These are phyloP conservation scores for Pisolithus orientalis DNA, from an alignment of 768 basidiomycete species.

Conservation along the genomic window DNA sequence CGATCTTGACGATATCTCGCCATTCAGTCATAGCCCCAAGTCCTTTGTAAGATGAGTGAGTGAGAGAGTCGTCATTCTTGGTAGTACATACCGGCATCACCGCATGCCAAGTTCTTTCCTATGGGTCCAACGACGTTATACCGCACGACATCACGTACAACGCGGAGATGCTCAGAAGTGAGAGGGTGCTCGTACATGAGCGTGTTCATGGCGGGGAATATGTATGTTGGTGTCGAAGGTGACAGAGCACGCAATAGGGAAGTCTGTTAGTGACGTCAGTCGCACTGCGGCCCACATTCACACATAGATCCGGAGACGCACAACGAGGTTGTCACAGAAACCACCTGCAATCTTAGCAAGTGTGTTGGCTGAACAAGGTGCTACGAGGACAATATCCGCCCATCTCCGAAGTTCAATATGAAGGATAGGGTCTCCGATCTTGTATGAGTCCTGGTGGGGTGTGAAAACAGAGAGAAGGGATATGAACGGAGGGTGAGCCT, in stretches of 20 bases:
- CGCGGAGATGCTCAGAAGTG: constrained; percentile 74
- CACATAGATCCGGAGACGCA: constrained; percentile 20
- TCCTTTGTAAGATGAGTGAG: constrained; percentile 38
- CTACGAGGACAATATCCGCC: constrained; percentile 94
- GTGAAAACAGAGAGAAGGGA: not conserved
- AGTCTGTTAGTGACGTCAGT: constrained; percentile 36
- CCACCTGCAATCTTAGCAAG: constrained; percentile 90
- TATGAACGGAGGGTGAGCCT: constrained; percentile 21
- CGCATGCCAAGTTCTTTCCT: constrained; percentile 84
- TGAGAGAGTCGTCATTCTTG: not conserved
- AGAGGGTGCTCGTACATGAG: constrained; percentile 95
- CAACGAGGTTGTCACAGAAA: constrained; percentile 85
- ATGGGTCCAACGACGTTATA: constrained; percentile 86
- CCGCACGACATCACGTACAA: constrained; percentile 66
- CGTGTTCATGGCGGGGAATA: constrained; percentile 99
- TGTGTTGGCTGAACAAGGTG: constrained; percentile 96
- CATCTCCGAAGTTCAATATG: constrained; percentile 93
- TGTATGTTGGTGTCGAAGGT: constrained; percentile 77
- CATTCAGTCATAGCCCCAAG: constrained; percentile 96
- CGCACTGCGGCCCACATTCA: too few species aligned
- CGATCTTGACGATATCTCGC: constrained; percentile 77
- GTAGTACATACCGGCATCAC: constrained; percentile 67
- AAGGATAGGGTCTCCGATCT: constrained; percentile 85
- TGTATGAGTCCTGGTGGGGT: constrained; percentile 44
- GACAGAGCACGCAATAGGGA: constrained; percentile 80